Conservation (phyloP, 2,329 filamentous ascomycete species). For the Alternaria sp. region DNA sequence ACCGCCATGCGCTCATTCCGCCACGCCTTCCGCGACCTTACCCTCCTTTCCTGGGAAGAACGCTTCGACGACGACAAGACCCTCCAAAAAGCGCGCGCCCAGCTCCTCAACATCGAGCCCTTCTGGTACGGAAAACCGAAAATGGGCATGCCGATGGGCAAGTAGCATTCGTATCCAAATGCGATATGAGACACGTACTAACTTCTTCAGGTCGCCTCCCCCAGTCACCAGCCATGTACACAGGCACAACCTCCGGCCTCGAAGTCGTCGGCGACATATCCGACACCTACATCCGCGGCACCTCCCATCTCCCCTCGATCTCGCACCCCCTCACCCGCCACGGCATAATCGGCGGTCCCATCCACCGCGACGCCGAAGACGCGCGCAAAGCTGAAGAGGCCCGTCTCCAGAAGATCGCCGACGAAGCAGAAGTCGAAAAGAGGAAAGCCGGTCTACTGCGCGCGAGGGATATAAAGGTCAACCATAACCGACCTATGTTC, state of each 20-base stretch:
- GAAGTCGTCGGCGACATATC: conserved; percentile 9
- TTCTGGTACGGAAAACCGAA: conserved; percentile 36
- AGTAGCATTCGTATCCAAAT: neutral
- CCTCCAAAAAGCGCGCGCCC: conserved; percentile 29
- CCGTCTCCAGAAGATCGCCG: neutral
- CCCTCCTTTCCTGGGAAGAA: conserved; percentile 51
- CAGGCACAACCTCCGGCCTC: conserved; percentile 5
- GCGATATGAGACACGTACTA: neutral
- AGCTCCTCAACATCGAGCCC: conserved; percentile 25
- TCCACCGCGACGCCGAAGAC: neutral
- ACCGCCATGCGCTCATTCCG: conserved; percentile 48
- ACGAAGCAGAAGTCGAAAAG: neutral
- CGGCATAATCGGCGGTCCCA: neutral
- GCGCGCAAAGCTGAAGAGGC: conserved; percentile 7
- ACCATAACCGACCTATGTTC: conserved; percentile 24
- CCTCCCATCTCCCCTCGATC: neutral
- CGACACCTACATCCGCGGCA: neutral
- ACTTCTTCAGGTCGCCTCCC: neutral
- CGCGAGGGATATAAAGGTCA: neutral
- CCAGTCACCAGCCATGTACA: neutral
- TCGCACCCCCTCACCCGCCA: neutral
- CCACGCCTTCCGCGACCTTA: conserved; percentile 49
- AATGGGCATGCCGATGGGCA: conserved; percentile 17
- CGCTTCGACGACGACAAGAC: conserved; percentile 39
- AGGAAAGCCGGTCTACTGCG: neutral